Evolutionary conservation across 31 red algal genomes (phyloP), one percentile per base, ranked within the genome.

Genomic region (Endocladia muricata): DNA sequence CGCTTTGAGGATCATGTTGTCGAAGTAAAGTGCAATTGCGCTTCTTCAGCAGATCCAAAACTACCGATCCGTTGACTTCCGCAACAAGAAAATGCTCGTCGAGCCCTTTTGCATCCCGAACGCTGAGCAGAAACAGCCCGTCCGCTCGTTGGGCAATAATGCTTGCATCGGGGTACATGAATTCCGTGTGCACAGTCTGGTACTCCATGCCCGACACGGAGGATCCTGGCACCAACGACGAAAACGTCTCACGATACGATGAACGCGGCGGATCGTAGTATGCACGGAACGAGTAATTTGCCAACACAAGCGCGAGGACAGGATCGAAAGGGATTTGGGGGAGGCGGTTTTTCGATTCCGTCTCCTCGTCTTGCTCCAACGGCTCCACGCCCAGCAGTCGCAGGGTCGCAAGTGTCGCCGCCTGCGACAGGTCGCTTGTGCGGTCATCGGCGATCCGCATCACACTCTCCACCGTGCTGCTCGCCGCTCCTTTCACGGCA

Each of bases 271-370:
- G 81, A 7, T 85, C 81, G 37, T 31, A 61, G 28, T 85, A 85
- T 13, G 81, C 81, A 2, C 73, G 69, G 37, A 85, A 85, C 35
- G 47, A 39, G 55, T 75, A 85, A 2, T 55, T 71, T 4, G 81
- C 81, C 41, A 85, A 44, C 4, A 77, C 54, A 4, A 85, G 70
- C 28, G 81, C 81, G 2, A 43, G 23, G 25, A 63, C 38, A 29
- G 64, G 68, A 54, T 85, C 81, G 40, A 77, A 85, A 21, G 48
- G 28, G 13, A 13, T 47, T 0, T 3, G 4, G 4, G 44, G 30
- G 51, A 47, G 72, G 15, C 11, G 9, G 15, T 15, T 9, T 34
- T 41, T 11, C 3, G 56, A 4, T 8, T 6, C 26, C 7, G 4
- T 39, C 19, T 72, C 72, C 19, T 26, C 51, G 3, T 21, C 52